phyloP scores from a whole-genome alignment of 495 filamentous ascomycete genomes.

The Aspergillus kassunensis region DNA sequence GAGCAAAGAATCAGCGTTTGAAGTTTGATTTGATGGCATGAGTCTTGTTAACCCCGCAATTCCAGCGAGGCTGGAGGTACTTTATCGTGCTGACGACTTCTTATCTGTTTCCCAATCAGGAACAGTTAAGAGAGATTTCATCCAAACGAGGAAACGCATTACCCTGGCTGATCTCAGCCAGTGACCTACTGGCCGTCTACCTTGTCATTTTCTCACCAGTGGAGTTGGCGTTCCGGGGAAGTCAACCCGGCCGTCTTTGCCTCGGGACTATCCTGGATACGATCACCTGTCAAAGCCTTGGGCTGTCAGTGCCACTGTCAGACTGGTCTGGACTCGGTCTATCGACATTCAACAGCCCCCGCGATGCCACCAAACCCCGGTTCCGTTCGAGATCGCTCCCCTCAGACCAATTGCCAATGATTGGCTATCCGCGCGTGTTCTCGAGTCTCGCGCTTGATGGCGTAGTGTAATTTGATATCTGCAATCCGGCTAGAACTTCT shows the following conservation, averaged over 20 bases:
- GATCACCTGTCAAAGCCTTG: constrained; percentile 17
- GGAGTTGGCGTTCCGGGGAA: constrained; percentile 19
- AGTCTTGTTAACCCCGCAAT: constrained; percentile 1
- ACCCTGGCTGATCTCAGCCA: neutral
- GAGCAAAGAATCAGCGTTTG: neutral
- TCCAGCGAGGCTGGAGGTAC: neutral
- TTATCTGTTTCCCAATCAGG: neutral
- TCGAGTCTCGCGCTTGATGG: too few relatives aligned
- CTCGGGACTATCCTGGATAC: constrained; percentile 9
- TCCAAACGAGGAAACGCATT: neutral
- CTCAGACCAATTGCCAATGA: too few relatives aligned
- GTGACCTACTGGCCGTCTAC: neutral
- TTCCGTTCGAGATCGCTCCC: neutral
- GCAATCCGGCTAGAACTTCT: too few relatives aligned
- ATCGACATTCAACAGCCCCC: neutral
- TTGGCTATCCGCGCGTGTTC: too few relatives aligned
- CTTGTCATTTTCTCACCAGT: neutral
- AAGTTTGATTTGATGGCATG: neutral
- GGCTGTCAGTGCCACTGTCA: neutral
- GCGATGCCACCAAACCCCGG: neutral
- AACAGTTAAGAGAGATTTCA: neutral
- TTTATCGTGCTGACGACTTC: constrained; percentile 1
- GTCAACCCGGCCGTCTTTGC: constrained; percentile 17
- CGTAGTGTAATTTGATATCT: too few relatives aligned
- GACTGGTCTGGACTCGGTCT: neutral